These are phyloP conservation scores for Mucor saturninus DNA, from an alignment of 371 early-diverging fungal genomes.

Conservation along the genomic window DNA sequence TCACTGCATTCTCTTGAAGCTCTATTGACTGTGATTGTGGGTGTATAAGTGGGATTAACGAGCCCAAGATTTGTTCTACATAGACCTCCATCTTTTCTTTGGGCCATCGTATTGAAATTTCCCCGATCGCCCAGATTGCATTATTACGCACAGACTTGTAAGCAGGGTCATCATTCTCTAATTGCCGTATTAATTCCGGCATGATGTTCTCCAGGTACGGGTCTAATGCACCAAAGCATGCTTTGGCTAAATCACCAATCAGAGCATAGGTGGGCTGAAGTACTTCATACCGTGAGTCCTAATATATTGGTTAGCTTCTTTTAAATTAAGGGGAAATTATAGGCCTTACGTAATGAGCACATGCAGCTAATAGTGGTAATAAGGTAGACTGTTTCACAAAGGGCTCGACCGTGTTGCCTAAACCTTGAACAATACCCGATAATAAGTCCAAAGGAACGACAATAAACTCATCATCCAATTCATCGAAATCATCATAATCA, in stretches of 20 bases:
- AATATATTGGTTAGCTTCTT: not conserved
- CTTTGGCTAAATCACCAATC: slow-evolving; percentile 92
- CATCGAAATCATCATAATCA: slow-evolving; percentile 56
- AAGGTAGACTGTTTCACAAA: slow-evolving; percentile 72
- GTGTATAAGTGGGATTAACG: slow-evolving; percentile 71
- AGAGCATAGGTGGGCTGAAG: slow-evolving; percentile 92
- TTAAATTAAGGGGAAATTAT: not conserved
- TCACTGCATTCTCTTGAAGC: slow-evolving; percentile 87
- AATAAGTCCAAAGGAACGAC: slow-evolving; percentile 91
- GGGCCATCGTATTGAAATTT: slow-evolving; percentile 82
- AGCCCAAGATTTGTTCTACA: slow-evolving; percentile 71
- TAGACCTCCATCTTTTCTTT: slow-evolving; percentile 64
- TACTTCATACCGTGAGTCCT: slow-evolving; percentile 83
- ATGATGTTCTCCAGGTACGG: slow-evolving; percentile 77
- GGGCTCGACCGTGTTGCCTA: slow-evolving; percentile 70
- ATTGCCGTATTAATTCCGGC: slow-evolving; percentile 76
- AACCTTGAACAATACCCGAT: slow-evolving; percentile 88
- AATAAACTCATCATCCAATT: slow-evolving; percentile 86
- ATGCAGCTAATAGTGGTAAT: slow-evolving; percentile 73
- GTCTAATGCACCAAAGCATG: slow-evolving; percentile 73
- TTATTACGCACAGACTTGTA: slow-evolving; percentile 84
- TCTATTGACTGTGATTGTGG: slow-evolving; percentile 48
- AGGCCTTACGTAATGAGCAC: slow-evolving; percentile 69
- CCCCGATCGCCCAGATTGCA: slow-evolving; percentile 95
- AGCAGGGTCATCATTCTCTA: slow-evolving; percentile 62